Evolutionary conservation across 352 stramenopile species (phyloP).

Genomic region (Phytophthora ohioensis): DNA sequence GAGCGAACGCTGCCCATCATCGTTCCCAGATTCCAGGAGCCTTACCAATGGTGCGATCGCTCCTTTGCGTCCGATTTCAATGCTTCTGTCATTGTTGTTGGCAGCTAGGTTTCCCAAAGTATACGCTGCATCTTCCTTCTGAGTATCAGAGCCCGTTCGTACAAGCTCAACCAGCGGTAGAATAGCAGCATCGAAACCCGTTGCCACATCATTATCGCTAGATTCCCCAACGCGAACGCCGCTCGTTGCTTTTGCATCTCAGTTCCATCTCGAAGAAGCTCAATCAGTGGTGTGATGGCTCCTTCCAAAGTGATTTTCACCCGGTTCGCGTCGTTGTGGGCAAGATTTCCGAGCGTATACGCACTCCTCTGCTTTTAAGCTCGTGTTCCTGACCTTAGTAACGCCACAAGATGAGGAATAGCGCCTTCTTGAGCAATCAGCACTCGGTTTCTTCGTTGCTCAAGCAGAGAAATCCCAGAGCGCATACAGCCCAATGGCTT

Average conservation of each 20-base stretch:
- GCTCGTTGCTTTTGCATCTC: constrained; percentile 31
- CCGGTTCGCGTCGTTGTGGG: constrained; percentile 30
- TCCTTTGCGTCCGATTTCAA: constrained; percentile 30
- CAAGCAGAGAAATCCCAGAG: constrained; percentile 20
- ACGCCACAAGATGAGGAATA: constrained; percentile 18
- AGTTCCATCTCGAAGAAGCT: constrained; percentile 16
- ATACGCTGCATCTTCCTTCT: constrained; percentile 35
- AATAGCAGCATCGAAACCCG: constrained; percentile 26
- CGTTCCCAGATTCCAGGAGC: constrained; percentile 1
- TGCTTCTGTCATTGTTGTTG: constrained; percentile 8
- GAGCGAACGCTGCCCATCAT: constrained; percentile 7
- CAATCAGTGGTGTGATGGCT: constrained; percentile 17
- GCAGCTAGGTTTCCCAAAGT: constrained; percentile 24
- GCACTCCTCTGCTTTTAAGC: constrained; percentile 33
- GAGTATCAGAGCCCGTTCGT: constrained; percentile 10
- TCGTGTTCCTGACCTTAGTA: constrained; percentile 12
- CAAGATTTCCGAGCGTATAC: constrained; percentile 29
- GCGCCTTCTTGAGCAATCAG: constrained; percentile 32
- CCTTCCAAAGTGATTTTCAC: constrained; percentile 22
- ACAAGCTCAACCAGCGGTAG: constrained; percentile 31
- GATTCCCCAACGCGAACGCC: constrained; percentile 27
- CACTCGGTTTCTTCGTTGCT: constrained; percentile 30
- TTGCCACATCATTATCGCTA: constrained; percentile 21
- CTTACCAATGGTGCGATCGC: constrained; percentile 23
- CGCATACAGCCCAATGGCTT: constrained; percentile 35